Evolutionary conservation across 2,329 filamentous ascomycete genomes (phyloP), one percentile per base, ranked within the genome.

Genomic region (Botrytis paeoniae): DNA sequence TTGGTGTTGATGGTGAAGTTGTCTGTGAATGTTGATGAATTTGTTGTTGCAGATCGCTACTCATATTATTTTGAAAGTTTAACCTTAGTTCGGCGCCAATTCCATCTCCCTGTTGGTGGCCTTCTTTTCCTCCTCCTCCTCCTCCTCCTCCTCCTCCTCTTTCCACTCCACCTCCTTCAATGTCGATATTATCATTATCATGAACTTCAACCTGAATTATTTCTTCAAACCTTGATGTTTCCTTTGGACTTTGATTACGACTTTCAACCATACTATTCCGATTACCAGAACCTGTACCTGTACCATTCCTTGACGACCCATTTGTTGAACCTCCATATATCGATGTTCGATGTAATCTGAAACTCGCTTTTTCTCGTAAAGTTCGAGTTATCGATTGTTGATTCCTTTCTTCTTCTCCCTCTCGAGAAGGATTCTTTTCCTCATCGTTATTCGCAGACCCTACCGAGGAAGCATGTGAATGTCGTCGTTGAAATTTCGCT

Each of bases 21-120:
- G 54, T 39, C 20, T 51, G 37, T 57, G 71, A 73, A 41, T 48
- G 59, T 54, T 70, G 69, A 48, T 72, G 48, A 57, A 64, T 74
- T 37, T 73, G 69, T 41, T 73, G 71, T 22, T 73, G 72, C 51
- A 68, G 69, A 69, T 71, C 70, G 76, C 51, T 69, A 69, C 69
- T 48, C 60, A 25, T 35, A 43, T n/a, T 37, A 57, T 60, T 68
- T 72, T 4, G 63, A 72, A 72, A 41, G 54, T 73, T 68, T 73
- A 60, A 70, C 63, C 29, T 70, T 73, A 73, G 71, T 64, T 57
- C 57, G 59, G 71, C 60, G 29, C 61, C 70, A 71, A 65, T 39
- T 71, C 45, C 14, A 39, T 65, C 60, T 54, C 59, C 54, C 18
- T 54, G 51, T 54, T 54, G 51, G 51, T 25, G 5, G 25, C 14